These are phyloP conservation scores for Colletotrichum plurivorum DNA, from an alignment of 2,329 filamentous ascomycete species.

Conservation along the genomic window DNA sequence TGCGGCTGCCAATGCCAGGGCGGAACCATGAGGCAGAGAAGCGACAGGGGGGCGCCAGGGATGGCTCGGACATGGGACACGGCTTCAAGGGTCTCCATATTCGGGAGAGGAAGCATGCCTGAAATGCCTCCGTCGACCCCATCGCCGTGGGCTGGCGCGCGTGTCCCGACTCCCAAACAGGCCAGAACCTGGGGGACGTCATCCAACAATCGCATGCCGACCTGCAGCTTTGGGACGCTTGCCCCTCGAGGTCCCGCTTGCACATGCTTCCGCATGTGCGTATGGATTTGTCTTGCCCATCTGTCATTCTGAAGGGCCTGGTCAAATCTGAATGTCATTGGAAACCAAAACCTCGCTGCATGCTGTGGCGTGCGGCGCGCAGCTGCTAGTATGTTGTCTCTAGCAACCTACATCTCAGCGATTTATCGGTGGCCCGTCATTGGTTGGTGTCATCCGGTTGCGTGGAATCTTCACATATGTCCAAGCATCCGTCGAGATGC, in stretches of 20 bases:
- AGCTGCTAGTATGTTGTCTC: background rate
- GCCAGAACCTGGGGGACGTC: conserved; percentile 34
- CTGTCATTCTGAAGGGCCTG: conserved; percentile 19
- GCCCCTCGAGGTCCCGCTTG: conserved; percentile 21
- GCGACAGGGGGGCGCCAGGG: conserved; percentile 14
- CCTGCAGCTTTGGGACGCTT: conserved; percentile 17
- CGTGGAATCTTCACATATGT: background rate
- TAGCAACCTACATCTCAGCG: conserved; percentile 1
- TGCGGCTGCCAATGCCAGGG: background rate
- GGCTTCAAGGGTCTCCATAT: conserved; percentile 21
- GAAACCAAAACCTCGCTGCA: conserved; percentile 25
- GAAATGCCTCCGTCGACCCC: conserved; percentile 28
- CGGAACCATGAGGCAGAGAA: background rate
- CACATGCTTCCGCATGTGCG: conserved; percentile 36
- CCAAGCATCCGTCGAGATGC: no score
- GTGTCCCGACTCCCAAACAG: conserved; percentile 34
- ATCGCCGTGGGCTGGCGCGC: conserved; percentile 24
- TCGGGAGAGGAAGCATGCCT: conserved; percentile 35
- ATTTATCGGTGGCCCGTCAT: conserved; percentile 27
- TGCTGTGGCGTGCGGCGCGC: conserved; percentile 16
- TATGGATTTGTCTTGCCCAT: conserved; percentile 19
- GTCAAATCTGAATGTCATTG: conserved; percentile 29
- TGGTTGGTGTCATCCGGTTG: conserved; percentile 23
- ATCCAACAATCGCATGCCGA: conserved; percentile 34
- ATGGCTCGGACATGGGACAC: background rate